phyloP scores from a whole-genome alignment of 306 rosid genomes.

The Mimosa bimucronata region DNA sequence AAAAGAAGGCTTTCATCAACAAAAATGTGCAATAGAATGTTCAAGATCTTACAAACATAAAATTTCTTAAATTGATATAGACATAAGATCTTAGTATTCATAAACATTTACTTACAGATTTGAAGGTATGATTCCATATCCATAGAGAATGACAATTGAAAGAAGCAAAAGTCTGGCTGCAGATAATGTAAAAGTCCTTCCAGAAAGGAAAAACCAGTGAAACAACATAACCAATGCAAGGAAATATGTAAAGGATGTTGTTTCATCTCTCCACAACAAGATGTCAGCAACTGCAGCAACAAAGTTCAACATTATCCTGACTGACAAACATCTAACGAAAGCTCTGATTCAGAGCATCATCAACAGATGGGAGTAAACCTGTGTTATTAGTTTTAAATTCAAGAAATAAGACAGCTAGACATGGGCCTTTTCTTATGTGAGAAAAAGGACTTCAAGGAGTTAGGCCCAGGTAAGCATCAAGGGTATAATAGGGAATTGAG shows the following conservation, averaged over 20 bases:
- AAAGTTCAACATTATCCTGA: slow-evolving; percentile 47
- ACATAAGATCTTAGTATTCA: slow-evolving; percentile 25
- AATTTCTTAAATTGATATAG: slow-evolving; percentile 13
- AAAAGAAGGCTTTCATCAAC: not conserved
- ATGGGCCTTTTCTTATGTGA: not conserved
- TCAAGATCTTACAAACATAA: slow-evolving; percentile 17
- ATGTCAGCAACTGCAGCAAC: slow-evolving; percentile 75
- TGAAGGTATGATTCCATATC: slow-evolving; percentile 62
- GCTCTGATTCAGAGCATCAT: slow-evolving; percentile 24
- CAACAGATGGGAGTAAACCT: not conserved
- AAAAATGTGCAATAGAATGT: slow-evolving; percentile 12
- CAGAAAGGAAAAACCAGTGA: slow-evolving; percentile 83
- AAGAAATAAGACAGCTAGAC: not conserved
- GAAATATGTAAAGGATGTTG: slow-evolving; percentile 69
- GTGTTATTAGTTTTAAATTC: not conserved
- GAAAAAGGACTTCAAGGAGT: not conserved
- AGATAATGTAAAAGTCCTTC: slow-evolving; percentile 64
- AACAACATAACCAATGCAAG: slow-evolving; percentile 58
- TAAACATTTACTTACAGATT: slow-evolving; percentile 56
- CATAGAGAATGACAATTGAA: slow-evolving; percentile 50
- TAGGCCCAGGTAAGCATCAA: not conserved
- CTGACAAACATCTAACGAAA: slow-evolving; percentile 19
- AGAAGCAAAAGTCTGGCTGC: slow-evolving; percentile 64
- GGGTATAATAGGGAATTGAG: not conserved
- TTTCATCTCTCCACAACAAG: slow-evolving; percentile 93